Conservation (phyloP, 805 yeast genomes). For the Isabelozyma rhagii region DNA sequence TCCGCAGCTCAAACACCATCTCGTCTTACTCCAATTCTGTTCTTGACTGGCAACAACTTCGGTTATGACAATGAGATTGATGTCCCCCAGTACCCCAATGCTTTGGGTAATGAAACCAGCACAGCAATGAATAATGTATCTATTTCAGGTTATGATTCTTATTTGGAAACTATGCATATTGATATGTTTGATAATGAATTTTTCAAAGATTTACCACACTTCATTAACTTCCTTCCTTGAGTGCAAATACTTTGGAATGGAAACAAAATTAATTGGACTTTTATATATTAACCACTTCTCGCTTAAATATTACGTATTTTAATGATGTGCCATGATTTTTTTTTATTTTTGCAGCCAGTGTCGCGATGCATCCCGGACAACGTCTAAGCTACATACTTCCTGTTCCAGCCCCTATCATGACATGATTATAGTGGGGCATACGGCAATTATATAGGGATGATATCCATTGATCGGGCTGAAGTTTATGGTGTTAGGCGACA, state of each 20-base stretch:
- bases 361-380: not conserved
- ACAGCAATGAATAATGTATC: not conserved
- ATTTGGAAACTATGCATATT: slow-evolving; percentile 22
- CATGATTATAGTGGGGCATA: not conserved
- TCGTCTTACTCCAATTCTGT: not conserved
- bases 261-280: no score
- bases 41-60: not conserved
- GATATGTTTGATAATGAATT: slow-evolving; percentile 25
- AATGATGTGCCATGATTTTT: not conserved
- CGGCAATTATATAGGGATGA: not conserved
- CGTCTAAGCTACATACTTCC: no score
- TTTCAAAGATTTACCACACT: slow-evolving; percentile 22
- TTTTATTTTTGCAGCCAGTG: not conserved
- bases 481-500: no score
- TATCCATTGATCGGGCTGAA: no score
- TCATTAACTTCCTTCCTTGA: slow-evolving; percentile 8
- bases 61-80: not conserved
- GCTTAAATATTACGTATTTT: not conserved
- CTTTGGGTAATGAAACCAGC: not conserved
- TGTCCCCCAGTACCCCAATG: not conserved
- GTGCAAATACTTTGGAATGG: no score
- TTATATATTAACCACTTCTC: not conserved
- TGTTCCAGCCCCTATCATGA: no score
- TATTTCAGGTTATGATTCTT: slow-evolving; percentile 13
- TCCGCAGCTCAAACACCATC: not conserved